Percentiles rank a stretch among this genome's conserved stretches.
These are phyloP conservation scores for Oenanthe sinensis DNA, from an alignment of 129 eudicot genomes.

Conservation along the genomic window DNA sequence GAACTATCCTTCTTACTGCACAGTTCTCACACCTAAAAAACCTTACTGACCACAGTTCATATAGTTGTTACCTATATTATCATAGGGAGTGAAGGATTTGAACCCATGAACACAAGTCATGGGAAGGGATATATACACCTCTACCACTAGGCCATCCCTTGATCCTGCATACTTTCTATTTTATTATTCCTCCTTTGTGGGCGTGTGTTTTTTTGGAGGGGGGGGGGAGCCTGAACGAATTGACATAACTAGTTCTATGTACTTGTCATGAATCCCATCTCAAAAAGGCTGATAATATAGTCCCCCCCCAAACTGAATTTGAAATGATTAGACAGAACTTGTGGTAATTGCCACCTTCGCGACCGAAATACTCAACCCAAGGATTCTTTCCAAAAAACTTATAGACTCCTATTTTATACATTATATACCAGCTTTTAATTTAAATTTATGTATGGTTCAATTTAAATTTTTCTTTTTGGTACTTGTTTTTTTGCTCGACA, in stretches of 20 bases:
- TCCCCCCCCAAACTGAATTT: background rate
- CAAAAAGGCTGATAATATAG: background rate
- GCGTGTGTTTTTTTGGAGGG: background rate
- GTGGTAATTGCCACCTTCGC: background rate
- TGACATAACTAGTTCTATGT: background rate
- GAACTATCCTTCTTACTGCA: background rate
- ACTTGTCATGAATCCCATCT: background rate
- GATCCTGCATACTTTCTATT: background rate
- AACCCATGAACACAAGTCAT: background rate
- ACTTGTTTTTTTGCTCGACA: background rate
- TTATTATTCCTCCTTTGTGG: no score
- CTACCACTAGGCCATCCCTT: background rate
- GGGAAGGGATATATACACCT: background rate
- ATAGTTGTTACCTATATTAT: background rate
- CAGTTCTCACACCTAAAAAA: background rate
- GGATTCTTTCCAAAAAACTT: background rate
- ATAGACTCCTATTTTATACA: background rate
- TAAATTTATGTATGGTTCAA: background rate
- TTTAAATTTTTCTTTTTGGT: background rate
- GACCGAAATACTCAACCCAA: background rate
- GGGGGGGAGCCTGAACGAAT: background rate
- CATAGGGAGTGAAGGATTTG: background rate
- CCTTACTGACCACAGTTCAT: background rate
- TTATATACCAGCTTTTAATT: background rate
- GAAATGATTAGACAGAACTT: background rate